Percentiles rank a stretch among this genome's conserved stretches.
phyloP scores from a whole-genome alignment of 495 filamentous ascomycete species.

The Ascodesmis nigricans region DNA sequence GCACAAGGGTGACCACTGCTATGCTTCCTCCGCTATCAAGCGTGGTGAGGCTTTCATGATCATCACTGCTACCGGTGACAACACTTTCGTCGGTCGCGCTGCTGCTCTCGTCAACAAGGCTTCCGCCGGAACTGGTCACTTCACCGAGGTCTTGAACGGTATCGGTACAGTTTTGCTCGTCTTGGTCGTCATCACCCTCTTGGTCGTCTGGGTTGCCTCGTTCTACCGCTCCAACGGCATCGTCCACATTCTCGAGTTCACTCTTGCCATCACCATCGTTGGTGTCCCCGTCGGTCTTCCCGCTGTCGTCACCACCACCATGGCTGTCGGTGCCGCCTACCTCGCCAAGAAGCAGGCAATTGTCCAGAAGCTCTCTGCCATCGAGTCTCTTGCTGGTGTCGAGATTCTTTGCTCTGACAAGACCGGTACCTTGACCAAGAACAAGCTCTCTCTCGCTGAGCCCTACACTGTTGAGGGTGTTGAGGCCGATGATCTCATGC shows the following conservation, averaged over 20 bases:
- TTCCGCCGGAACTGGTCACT: constrained; percentile 51
- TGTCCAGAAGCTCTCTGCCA: constrained; percentile 86
- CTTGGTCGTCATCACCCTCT: constrained; percentile 55
- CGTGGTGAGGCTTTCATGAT: constrained; percentile 68
- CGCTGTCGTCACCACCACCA: constrained; percentile 84
- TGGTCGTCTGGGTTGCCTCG: constrained; percentile 64
- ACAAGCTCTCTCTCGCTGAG: constrained; percentile 69
- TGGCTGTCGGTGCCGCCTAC: constrained; percentile 89
- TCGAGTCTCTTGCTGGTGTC: constrained; percentile 83
- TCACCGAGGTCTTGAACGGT: constrained; percentile 67
- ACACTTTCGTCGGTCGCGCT: constrained; percentile 72
- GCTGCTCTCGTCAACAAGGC: constrained; percentile 65
- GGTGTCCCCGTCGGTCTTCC: constrained; percentile 93
- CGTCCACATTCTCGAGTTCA: constrained; percentile 57
- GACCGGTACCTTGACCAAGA: constrained; percentile 82
- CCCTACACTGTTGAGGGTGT: constrained; percentile 64
- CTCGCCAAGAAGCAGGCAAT: constrained; percentile 89
- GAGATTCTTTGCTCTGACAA: constrained; percentile 97
- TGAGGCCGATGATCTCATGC: constrained; percentile 64
- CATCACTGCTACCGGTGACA: constrained; percentile 62
- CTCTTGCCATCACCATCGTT: constrained; percentile 69
- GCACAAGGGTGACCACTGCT: constrained; percentile 54
- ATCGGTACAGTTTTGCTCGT: constrained; percentile 68
- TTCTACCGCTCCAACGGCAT: constrained; percentile 71
- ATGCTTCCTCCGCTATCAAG: constrained; percentile 71